Evolutionary conservation across 2,329 filamentous ascomycete species (phyloP), one percentile per base, ranked within the genome.

Genomic region (Monilinia laxa): DNA sequence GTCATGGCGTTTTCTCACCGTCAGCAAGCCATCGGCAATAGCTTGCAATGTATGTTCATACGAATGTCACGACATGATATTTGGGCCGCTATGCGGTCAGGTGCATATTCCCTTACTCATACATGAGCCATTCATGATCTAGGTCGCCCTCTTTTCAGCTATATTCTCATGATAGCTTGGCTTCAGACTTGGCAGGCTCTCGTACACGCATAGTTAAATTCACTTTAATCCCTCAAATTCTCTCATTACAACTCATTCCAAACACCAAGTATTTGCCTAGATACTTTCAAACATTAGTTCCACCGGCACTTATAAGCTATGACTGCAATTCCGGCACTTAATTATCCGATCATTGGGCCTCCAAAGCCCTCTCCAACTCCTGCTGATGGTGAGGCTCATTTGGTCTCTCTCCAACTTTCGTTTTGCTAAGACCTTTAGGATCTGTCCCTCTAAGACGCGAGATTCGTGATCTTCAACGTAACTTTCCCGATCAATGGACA

Each of bases 401-500:
- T 35, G 12, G 10, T 25, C 31, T 35, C 7, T 25, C 11, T 40
- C 4, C n/a, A 11, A 25, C n/a, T 49, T n/a, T n/a, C 25, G 45
- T 10, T 31, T 25, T 67, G 25, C 69, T 55, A 62, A 40, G 16
- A 38, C 11, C 52, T 16, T 60, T 11, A 73, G 73, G 70, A 45
- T 72, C 71, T 31, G 56, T 73, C 23, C 79, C 79, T 11, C 67
- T 79, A 42, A 85, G 92, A 70, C 81, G 83, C 60, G 90, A 95
- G 74, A 85, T 96, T 70, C 83, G 88, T 56, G 80, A 89, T 51
- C 81, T 96, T 71, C 80, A 85, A 70, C 79, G 83, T 64, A 84
- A 91, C 67, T 45, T 66, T 45, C 75, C 82, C 11, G 86, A 91
- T 73, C 83, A 85, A 74, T 92, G 89, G 87, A 92, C 91, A 75